Conservation (phyloP, 768 basidiomycete species). For the Mycena pura region DNA sequence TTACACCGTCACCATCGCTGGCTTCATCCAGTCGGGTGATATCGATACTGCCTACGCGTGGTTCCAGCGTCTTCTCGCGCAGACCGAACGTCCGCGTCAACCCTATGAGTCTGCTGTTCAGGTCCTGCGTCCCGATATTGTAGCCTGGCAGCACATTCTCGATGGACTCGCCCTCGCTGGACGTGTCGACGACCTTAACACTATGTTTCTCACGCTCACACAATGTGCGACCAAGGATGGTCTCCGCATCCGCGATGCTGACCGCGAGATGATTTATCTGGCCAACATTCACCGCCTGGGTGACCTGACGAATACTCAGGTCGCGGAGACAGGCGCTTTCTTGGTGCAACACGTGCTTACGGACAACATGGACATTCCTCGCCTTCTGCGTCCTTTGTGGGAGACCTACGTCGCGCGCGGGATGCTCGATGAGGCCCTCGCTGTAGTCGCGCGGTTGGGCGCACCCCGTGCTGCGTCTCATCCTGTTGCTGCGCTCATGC, state of each 20-base stretch:
- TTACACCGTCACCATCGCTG: constrained; percentile 66
- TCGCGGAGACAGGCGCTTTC: constrained; percentile 39
- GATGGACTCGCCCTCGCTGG: constrained; percentile 57
- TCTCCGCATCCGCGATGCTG: constrained; percentile 41
- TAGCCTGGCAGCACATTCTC: constrained; percentile 67
- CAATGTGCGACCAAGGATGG: constrained; percentile 42
- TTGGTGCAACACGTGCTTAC: constrained; percentile 20
- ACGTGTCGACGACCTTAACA: constrained; percentile 61
- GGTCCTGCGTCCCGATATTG: constrained; percentile 57
- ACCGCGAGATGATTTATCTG: constrained; percentile 51
- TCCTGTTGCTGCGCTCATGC: constrained; percentile 5
- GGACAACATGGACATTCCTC: constrained; percentile 30
- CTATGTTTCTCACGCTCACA: constrained; percentile 52
- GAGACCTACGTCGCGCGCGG: constrained; percentile 37
- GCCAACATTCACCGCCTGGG: constrained; percentile 47
- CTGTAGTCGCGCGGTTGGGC: constrained; percentile 26
- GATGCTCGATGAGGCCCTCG: constrained; percentile 34
- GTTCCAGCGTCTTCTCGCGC: constrained; percentile 69
- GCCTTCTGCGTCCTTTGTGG: constrained; percentile 35
- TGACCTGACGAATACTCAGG: constrained; percentile 7
- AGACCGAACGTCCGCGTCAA: constrained; percentile 38
- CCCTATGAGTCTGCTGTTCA: constrained; percentile 50
- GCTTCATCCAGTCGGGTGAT: constrained; percentile 71
- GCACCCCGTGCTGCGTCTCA: not conserved
- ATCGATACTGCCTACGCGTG: constrained; percentile 68